These are phyloP conservation scores for Fusarium irregulare DNA, from an alignment of 2,329 filamentous ascomycete species.

Conservation along the genomic window DNA sequence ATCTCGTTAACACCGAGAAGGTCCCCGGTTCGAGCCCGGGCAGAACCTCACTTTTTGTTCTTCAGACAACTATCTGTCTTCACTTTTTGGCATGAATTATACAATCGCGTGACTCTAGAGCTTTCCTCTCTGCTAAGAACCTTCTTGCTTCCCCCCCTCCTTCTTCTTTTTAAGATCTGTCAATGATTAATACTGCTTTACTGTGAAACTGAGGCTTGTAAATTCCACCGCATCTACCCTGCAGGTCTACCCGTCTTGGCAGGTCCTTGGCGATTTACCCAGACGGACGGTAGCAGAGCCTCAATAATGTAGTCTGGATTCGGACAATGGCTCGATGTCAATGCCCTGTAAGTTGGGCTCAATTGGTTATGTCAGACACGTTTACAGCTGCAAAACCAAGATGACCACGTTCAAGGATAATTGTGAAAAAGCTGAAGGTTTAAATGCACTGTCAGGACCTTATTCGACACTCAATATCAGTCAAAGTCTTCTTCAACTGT, in stretches of 20 bases:
- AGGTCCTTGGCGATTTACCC: slow-evolving; percentile 4
- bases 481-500: rapidly evolving
- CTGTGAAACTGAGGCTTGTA: neutral
- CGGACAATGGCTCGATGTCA: neutral
- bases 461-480: rapidly evolving
- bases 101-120: too few relatives aligned
- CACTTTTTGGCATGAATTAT: neutral
- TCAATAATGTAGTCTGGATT: neutral
- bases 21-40: neutral
- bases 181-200: neutral
- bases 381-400: rapidly evolving
- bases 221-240: neutral
- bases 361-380: neutral
- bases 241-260: slow-evolving; percentile 18
- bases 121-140: too few relatives aligned
- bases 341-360: too few relatives aligned
- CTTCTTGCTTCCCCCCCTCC: too few relatives aligned
- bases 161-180: too few relatives aligned
- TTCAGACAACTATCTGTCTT: neutral
- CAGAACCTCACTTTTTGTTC: neutral
- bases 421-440: neutral
- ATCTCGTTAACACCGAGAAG: neutral
- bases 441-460: neutral
- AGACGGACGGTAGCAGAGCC: slow-evolving; percentile 5
- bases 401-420: rapidly evolving